These are phyloP conservation scores for Kwoniella europaea DNA, from an alignment of 768 basidiomycete species.

Conservation along the genomic window DNA sequence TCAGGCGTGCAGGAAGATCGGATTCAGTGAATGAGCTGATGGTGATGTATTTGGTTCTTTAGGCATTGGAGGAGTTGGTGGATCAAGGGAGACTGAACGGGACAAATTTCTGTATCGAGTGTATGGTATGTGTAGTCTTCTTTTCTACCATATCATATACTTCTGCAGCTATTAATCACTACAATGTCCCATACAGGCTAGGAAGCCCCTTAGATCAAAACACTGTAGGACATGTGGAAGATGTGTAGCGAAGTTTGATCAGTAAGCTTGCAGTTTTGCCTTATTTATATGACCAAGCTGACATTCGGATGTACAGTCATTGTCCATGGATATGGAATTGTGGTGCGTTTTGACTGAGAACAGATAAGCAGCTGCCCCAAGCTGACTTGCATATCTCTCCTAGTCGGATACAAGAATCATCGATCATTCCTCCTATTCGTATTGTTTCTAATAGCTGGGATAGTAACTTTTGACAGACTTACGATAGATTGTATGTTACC, in stretches of 20 bases:
- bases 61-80: constrained; percentile 91
- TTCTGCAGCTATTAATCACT: neutral
- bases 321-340: constrained; percentile 99
- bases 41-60: neutral
- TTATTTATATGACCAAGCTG: neutral
- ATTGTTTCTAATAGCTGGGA: constrained; percentile 77
- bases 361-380: neutral
- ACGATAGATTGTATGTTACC: constrained; percentile 73
- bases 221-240: constrained; percentile 91
- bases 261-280: constrained; percentile 66
- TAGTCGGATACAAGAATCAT: constrained; percentile 91
- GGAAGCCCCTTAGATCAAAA: constrained; percentile 89
- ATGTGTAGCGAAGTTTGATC: constrained; percentile 88
- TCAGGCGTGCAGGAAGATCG: too few species aligned
- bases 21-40: neutral
- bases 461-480: constrained; percentile 80
- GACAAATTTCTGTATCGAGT: constrained; percentile 93
- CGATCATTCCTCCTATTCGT: constrained; percentile 96
- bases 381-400: neutral
- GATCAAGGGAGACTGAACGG: constrained; percentile 87
- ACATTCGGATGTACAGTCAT: constrained; percentile 65
- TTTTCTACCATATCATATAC: neutral
- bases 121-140: constrained; percentile 70
- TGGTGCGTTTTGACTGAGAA: constrained; percentile 62
- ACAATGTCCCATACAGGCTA: constrained; percentile 63